Evolutionary conservation across 805 yeast genomes (phyloP).

Genomic region (Cyberlindnera bimundalis): DNA sequence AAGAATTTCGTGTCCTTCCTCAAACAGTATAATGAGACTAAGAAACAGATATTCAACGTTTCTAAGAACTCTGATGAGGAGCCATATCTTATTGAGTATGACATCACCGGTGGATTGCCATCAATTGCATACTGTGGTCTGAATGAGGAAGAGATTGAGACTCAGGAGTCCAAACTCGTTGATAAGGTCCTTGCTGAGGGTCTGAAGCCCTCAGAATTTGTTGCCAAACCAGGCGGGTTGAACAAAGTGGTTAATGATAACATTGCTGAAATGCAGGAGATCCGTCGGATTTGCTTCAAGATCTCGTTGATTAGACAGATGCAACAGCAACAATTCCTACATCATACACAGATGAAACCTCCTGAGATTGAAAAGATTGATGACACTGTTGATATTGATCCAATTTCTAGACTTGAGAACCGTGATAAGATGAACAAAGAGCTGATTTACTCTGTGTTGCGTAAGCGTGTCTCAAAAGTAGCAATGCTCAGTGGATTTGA

Average conservation of each 20-base stretch:
- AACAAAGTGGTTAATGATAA: constrained; percentile 59
- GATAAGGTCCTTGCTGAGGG: constrained; percentile 37
- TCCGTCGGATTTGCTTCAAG: constrained; percentile 83
- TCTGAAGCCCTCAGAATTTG: constrained; percentile 37
- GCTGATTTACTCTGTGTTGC: constrained; percentile 62
- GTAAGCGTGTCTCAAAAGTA: constrained; percentile 68
- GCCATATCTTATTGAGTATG: constrained; percentile 76
- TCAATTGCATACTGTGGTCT: constrained; percentile 52
- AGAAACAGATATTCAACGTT: constrained; percentile 27
- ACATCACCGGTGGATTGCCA: constrained; percentile 78
- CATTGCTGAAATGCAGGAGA: constrained; percentile 78
- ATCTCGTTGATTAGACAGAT: constrained; percentile 83
- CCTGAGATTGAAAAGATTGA: constrained; percentile 61
- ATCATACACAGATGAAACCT: constrained; percentile 67
- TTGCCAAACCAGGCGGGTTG: constrained; percentile 51
- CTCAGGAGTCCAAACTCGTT: constrained; percentile 42
- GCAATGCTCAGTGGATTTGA: constrained; percentile 94
- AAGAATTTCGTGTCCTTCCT: constrained; percentile 41
- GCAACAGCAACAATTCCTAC: constrained; percentile 78
- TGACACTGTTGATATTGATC: constrained; percentile 72
- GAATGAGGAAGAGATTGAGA: constrained; percentile 43
- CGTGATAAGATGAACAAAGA: constrained; percentile 60
- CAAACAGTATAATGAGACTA: constrained; percentile 31
- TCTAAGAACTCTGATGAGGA: constrained; percentile 28
- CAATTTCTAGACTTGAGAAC: constrained; percentile 68